Evolutionary conservation across 2,329 filamentous ascomycete species (phyloP), one percentile per base, ranked within the genome.

Genomic region (Ophiostoma australiae): DNA sequence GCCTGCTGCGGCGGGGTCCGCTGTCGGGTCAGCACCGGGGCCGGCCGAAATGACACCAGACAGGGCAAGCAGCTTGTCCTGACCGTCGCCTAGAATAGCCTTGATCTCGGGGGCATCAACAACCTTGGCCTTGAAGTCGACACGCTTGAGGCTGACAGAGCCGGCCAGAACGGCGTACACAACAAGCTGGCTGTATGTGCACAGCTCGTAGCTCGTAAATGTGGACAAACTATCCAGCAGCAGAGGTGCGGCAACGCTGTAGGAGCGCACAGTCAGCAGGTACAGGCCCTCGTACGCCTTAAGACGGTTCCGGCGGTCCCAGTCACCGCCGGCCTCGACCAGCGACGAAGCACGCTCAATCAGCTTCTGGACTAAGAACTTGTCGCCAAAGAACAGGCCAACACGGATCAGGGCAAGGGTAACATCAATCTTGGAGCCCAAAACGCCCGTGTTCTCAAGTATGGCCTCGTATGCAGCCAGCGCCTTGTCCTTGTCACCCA

Each of bases 111-210:
- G 94, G 8, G 95, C 95, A 80, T 99, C 95, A 58, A 99, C 94
- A 35, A 99, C 95, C 84, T 98, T 98, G 75, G 92, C 92, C 85
- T 99, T 99, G 87, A 99, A 99, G 81, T 99, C 95, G 44, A 97
- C 93, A 68, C 95, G 91, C 84, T 97, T 97, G 71, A 99, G 87
- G 66, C 94, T 95, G 33, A 98, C 90, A 7, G 94, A 96, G 72
- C 95, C 95, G 48, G 95, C 93, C 44, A 99, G 89, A 31, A 98
- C 94, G 1, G 95, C 93, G 83, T 98, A 99, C 71, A 97, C 90
- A 69, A 99, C 95, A 33, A 99, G 88, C 73, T 89, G 91, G 72
- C 93, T 97, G 84, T 99, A 99, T 75, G 91, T 94, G 89, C 95
- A 99, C 68, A 99, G 89, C 81, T 99, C 95, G 83, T 97, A 97